These are phyloP conservation scores for Nymphaea colorata DNA, from an alignment of 164 flowering plant genomes.

Conservation along the genomic window DNA sequence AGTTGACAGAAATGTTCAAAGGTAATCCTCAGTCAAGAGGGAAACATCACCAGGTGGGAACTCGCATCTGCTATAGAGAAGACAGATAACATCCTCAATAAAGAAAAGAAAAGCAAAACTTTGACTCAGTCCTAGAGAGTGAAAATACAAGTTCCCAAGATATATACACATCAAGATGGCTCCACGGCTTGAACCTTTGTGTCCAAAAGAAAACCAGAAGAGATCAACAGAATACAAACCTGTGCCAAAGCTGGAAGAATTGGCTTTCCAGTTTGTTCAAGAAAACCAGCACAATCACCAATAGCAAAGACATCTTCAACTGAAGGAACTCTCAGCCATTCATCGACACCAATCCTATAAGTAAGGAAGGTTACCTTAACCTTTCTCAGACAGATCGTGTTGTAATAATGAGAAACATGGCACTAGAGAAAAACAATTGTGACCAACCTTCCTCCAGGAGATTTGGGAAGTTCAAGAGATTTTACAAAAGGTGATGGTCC, in stretches of 20 bases:
- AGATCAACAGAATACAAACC: slow-evolving; percentile 19
- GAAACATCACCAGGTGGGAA: too few species aligned
- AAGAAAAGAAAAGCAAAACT: too few species aligned
- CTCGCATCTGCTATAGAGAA: too few species aligned
- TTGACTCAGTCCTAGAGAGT: too few species aligned
- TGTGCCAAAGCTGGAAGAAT: slow-evolving; percentile 95
- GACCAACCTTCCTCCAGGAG: slow-evolving; percentile 80
- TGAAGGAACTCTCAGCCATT: slow-evolving; percentile 87
- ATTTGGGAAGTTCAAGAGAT: slow-evolving; percentile 49
- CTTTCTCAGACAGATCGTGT: neutral
- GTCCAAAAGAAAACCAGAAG: too few species aligned
- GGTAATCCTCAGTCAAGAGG: too few species aligned
- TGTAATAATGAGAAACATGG: neutral
- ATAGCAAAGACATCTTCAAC: slow-evolving; percentile 73
- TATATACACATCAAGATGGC: too few species aligned
- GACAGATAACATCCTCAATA: too few species aligned
- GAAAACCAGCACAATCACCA: slow-evolving; percentile 92
- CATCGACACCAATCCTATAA: slow-evolving; percentile 81
- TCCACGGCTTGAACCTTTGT: too few species aligned
- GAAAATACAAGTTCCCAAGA: too few species aligned
- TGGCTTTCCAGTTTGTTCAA: slow-evolving; percentile 79
- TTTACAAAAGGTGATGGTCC: slow-evolving; percentile 78
- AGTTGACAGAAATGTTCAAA: too few species aligned
- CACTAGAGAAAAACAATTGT: neutral
- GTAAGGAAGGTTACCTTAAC: neutral